These are phyloP conservation scores for Yamadazyma sp. DNA, from an alignment of 805 yeast species.

Conservation along the genomic window DNA sequence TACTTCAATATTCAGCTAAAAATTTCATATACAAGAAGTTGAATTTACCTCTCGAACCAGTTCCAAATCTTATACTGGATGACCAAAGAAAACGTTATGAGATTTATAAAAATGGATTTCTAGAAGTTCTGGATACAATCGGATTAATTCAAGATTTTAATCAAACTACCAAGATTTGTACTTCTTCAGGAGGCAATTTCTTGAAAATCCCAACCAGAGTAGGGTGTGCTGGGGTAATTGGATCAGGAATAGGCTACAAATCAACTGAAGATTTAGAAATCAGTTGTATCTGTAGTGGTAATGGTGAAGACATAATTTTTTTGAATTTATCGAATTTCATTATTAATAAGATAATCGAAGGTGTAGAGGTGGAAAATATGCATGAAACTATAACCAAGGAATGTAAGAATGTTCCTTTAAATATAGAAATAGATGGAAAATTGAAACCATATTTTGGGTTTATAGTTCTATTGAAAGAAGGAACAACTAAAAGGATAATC, in stretches of 20 bases:
- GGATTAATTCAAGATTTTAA: conserved; percentile 31
- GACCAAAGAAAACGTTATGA: conserved; percentile 7
- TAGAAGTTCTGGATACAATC: conserved; percentile 40
- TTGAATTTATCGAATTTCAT: conserved; percentile 39
- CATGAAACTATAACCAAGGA: conserved; percentile 1
- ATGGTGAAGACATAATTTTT: conserved; percentile 52
- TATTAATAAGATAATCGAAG: conserved; percentile 3
- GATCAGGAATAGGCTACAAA: conserved; percentile 38
- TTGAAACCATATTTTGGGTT: conserved; percentile 29
- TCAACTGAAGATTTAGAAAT: conserved; percentile 20
- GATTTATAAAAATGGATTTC: conserved; percentile 7
- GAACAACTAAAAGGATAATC: conserved; percentile 14
- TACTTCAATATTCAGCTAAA: conserved; percentile 17
- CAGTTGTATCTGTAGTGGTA: conserved; percentile 47
- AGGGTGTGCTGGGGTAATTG: conserved; percentile 53
- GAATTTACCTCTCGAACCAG: not conserved
- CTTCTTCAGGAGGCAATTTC: conserved; percentile 55
- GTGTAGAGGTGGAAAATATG: not conserved
- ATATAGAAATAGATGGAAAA: not conserved
- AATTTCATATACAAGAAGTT: conserved; percentile 5
- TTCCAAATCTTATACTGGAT: conserved; percentile 2
- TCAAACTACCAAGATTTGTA: conserved; percentile 20
- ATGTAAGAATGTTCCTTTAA: conserved; percentile 1
- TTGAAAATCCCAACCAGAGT: conserved; percentile 48
- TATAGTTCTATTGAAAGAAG: conserved; percentile 18